Percentiles rank a stretch among this genome's conserved stretches.
Evolutionary conservation across 2,329 filamentous ascomycete species (phyloP).

Genomic region (Helminthosporium solani): DNA sequence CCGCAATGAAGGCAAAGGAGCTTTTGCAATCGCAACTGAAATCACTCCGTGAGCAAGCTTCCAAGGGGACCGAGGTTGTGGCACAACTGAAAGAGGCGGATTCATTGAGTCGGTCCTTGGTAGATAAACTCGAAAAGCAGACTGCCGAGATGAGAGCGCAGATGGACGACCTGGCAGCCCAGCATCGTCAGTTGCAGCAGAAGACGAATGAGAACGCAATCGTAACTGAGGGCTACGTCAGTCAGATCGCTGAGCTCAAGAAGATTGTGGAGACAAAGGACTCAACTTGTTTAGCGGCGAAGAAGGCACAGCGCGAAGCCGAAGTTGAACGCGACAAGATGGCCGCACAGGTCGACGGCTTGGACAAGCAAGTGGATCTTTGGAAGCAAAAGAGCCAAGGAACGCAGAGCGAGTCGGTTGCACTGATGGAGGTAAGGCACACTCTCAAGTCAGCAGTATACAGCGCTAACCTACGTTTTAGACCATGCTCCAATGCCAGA

Average conservation of each 20-base stretch:
- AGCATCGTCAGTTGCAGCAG: conserved; percentile 74
- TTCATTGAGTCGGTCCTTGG: conserved; percentile 69
- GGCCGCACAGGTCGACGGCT: conserved; percentile 72
- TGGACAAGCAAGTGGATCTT: conserved; percentile 78
- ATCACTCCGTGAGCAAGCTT: conserved; percentile 76
- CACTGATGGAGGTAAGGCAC: conserved; percentile 77
- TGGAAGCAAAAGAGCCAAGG: conserved; percentile 82
- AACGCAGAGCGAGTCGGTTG: conserved; percentile 79
- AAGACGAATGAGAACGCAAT: conserved; percentile 69
- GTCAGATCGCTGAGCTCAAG: conserved; percentile 75
- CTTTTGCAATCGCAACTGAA: conserved; percentile 78
- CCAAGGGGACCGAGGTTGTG: conserved; percentile 91
- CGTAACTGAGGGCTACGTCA: conserved; percentile 68
- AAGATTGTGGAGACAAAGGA: conserved; percentile 76
- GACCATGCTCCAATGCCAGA: conserved; percentile 77
- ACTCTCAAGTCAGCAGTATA: conserved; percentile 45
- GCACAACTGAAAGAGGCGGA: conserved; percentile 90
- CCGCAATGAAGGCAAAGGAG: conserved; percentile 91
- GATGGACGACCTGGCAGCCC: conserved; percentile 67
- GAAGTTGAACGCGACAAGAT: conserved; percentile 76
- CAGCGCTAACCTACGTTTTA: conserved; percentile 10
- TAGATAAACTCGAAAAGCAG: conserved; percentile 89
- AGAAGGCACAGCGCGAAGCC: conserved; percentile 59
- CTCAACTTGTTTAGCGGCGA: conserved; percentile 63
- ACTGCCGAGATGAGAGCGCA: conserved; percentile 78